These are phyloP conservation scores for Solanum medicagineum DNA, from an alignment of 257 asterid genomes.

Conservation along the genomic window DNA sequence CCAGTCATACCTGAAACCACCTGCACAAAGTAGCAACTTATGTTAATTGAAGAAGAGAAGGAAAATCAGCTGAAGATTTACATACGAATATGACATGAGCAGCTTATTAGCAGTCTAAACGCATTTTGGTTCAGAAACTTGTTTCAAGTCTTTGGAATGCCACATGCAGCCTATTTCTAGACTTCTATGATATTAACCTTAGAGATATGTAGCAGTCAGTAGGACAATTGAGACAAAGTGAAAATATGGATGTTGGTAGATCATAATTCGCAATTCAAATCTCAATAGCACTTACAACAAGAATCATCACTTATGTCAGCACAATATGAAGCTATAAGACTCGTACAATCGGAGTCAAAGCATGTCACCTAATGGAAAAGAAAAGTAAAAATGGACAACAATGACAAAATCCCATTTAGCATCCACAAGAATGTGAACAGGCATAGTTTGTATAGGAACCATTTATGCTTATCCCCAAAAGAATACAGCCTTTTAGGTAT, in stretches of 20 bases:
- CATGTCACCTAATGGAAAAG: neutral
- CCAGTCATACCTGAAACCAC: conserved; percentile 77
- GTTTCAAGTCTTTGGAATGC: neutral
- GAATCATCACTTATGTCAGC: neutral
- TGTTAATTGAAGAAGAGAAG: neutral
- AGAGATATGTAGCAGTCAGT: neutral
- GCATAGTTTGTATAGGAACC: neutral
- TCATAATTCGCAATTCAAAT: neutral
- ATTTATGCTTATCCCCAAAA: neutral
- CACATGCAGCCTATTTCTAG: neutral
- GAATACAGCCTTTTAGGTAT: neutral
- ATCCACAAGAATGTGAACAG: neutral
- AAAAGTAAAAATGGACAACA: neutral
- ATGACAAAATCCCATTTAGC: neutral
- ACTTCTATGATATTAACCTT: neutral
- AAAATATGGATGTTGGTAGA: neutral
- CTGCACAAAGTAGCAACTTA: conserved; percentile 23
- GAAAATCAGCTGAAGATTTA: neutral
- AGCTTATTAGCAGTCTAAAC: neutral
- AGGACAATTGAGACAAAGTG: neutral
- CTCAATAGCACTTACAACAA: neutral
- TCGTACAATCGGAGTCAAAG: neutral
- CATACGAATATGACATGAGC: neutral
- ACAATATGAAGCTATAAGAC: neutral
- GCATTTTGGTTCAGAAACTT: neutral